A percentile compares a stretch with the other conserved stretches of the same genome.
phyloP scores from a whole-genome alignment of 306 rosid genomes.

The Elaeagnus macrophylla region DNA sequence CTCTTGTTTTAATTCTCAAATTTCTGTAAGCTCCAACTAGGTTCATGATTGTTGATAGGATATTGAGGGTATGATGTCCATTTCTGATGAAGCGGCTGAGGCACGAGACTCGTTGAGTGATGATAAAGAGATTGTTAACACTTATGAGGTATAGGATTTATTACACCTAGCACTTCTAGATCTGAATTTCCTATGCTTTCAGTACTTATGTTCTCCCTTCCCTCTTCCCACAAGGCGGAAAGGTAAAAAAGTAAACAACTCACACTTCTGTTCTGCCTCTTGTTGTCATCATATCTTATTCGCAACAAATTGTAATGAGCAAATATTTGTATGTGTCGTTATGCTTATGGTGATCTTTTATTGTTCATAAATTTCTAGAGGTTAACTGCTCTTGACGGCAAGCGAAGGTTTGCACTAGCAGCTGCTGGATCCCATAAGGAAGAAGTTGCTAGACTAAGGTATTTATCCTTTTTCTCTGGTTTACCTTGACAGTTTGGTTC shows the following conservation, averaged over 20 bases:
- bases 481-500: constrained; percentile 9
- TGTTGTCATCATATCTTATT: constrained; percentile 11
- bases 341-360: background rate
- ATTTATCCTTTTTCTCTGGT: constrained; percentile 16
- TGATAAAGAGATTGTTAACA: constrained; percentile 79
- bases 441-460: constrained; percentile 93
- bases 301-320: background rate
- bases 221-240: too few relatives aligned
- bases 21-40: constrained; percentile 24
- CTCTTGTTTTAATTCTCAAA: background rate
- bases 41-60: constrained; percentile 53
- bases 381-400: constrained; percentile 92
- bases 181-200: too few relatives aligned
- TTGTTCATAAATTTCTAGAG: constrained; percentile 35
- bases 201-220: too few relatives aligned
- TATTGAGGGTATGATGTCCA: constrained; percentile 99
- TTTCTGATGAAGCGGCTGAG: constrained; percentile 89
- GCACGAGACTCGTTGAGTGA: constrained; percentile 89
- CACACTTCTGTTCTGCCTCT: background rate
- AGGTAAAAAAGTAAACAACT: too few relatives aligned
- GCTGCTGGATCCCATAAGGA: constrained; percentile 92
- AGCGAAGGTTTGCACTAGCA: constrained; percentile 90
- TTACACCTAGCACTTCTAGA: too few relatives aligned
- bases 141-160: constrained; percentile 56
- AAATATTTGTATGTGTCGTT: background rate